A percentile compares a stretch with the other conserved stretches of the same genome.
Evolutionary conservation across 2,329 filamentous ascomycete species (phyloP).

Genomic region (Scedosporium aurantiacum): DNA sequence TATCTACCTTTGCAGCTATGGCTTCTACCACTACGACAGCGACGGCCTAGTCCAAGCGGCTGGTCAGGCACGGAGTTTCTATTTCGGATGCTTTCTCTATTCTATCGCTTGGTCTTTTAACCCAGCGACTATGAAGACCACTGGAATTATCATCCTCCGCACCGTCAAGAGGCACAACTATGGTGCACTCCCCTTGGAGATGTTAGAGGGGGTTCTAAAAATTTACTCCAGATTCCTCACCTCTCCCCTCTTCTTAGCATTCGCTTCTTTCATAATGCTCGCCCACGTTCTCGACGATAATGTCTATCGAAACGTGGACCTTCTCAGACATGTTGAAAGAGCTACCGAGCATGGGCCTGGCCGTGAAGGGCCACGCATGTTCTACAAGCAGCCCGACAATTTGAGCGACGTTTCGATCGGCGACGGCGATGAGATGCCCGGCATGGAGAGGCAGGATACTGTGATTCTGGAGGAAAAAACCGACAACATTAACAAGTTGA

Average conservation of each 20-base stretch:
- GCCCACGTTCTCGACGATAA: conserved; percentile 5
- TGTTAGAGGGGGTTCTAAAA: not conserved
- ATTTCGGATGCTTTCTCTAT: conserved; percentile 10
- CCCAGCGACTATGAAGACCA: conserved; percentile 4
- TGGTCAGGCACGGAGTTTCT: conserved; percentile 5
- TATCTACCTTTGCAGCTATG: conserved; percentile 7
- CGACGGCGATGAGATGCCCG: not conserved
- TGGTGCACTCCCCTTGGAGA: not conserved
- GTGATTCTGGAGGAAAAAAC: not conserved
- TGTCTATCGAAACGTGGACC: conserved; percentile 3
- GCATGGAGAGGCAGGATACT: not conserved
- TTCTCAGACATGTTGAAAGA: conserved; percentile 3
- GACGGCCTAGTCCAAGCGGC: not conserved
- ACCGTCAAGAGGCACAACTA: conserved; percentile 2
- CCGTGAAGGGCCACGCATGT: not conserved
- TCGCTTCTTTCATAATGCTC: conserved; percentile 5
- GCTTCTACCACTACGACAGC: conserved; percentile 8
- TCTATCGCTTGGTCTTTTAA: conserved; percentile 8
- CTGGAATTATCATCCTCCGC: conserved; percentile 8
- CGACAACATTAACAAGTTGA: conserved; percentile 4
- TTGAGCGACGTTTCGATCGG: not conserved
- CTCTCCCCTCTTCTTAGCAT: conserved; percentile 7
- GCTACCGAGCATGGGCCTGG: conserved; percentile 6
- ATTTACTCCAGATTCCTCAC: not conserved
- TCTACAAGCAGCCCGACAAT: not conserved